Evolutionary conservation across 106 monocot genomes (phyloP).

Genomic region (Xerophyta viscosa): DNA sequence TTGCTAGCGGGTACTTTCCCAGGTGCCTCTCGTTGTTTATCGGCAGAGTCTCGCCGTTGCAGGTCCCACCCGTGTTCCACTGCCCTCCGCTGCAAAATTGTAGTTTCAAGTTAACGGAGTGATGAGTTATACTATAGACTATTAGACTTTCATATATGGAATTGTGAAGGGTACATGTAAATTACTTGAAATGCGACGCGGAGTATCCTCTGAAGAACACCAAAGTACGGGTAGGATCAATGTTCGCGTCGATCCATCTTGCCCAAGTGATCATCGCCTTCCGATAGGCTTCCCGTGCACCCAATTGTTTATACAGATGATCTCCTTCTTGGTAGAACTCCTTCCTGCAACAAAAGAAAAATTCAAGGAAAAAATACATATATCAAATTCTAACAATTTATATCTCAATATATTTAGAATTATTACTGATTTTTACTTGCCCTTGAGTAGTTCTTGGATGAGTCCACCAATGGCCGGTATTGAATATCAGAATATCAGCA

Average conservation of each 20-base stretch:
- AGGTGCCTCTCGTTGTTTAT: slow-evolving; percentile 20
- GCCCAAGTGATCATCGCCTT: slow-evolving; percentile 46
- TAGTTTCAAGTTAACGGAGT: too few species aligned
- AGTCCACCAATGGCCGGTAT: slow-evolving; percentile 31
- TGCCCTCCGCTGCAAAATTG: slow-evolving; percentile 36
- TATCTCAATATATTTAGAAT: too few species aligned
- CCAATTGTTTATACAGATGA: slow-evolving; percentile 24
- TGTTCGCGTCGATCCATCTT: slow-evolving; percentile 27
- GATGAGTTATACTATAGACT: too few species aligned
- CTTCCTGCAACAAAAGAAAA: slow-evolving; percentile 33
- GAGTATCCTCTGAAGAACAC: slow-evolving; percentile 53
- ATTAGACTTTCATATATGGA: too few species aligned
- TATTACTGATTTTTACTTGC: too few species aligned
- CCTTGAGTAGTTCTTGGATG: slow-evolving; percentile 46
- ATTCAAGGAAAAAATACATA: too few species aligned
- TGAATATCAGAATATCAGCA: slow-evolving; percentile 25
- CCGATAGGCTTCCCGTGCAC: slow-evolving; percentile 19
- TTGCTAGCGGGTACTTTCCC: slow-evolving; percentile 19
- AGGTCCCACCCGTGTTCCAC: slow-evolving; percentile 41
- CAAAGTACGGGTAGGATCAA: slow-evolving; percentile 12
- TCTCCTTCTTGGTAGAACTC: slow-evolving; percentile 40
- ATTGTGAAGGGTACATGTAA: neutral
- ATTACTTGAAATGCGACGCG: slow-evolving; percentile 36
- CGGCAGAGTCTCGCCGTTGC: slow-evolving; percentile 32
- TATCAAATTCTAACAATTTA: too few species aligned